Evolutionary conservation across 1,284 basidiomycete species (phyloP).

Genomic region (Spongiforma sp.): DNA sequence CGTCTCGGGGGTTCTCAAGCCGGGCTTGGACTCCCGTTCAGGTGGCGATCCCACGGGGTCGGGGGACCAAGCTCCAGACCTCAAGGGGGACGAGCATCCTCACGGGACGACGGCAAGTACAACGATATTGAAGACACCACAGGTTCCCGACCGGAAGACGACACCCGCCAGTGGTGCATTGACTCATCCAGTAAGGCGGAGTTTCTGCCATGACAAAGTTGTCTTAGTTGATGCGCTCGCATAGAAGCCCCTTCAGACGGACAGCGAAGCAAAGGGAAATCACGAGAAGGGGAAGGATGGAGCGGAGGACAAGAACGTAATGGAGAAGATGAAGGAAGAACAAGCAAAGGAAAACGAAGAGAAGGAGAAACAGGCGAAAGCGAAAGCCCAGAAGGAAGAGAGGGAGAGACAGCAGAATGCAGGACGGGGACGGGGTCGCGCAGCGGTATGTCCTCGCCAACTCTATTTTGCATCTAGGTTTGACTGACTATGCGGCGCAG

Average conservation of each 20-base stretch:
- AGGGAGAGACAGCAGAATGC: background rate
- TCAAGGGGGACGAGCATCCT: slow-evolving; percentile 8
- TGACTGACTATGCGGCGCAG: slow-evolving; percentile 10
- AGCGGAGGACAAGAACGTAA: background rate
- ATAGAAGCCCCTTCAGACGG: slow-evolving; percentile 3
- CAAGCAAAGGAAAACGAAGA: background rate
- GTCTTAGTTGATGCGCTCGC: slow-evolving; percentile 1
- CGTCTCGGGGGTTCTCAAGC: slow-evolving; percentile 30
- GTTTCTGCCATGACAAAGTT: background rate
- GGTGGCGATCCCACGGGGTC: slow-evolving; percentile 24
- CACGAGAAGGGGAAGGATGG: background rate
- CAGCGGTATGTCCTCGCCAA: slow-evolving; percentile 9
- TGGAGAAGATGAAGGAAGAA: background rate
- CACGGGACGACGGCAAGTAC: background rate
- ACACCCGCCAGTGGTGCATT: background rate
- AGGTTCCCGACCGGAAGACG: slow-evolving; percentile 9
- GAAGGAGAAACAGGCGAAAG: background rate
- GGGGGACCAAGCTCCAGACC: slow-evolving; percentile 26
- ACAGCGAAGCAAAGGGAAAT: background rate
- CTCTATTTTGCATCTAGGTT: background rate
- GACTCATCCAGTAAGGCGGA: slow-evolving; percentile 13
- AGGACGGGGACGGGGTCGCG: background rate
- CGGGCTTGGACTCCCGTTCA: slow-evolving; percentile 18
- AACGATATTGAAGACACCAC: slow-evolving; percentile 14
- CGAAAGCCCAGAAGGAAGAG: no score